Percentiles rank a stretch among this genome's conserved stretches.
phyloP scores from a whole-genome alignment of 2,329 filamentous ascomycete genomes.

The Cladophialophora exuberans region DNA sequence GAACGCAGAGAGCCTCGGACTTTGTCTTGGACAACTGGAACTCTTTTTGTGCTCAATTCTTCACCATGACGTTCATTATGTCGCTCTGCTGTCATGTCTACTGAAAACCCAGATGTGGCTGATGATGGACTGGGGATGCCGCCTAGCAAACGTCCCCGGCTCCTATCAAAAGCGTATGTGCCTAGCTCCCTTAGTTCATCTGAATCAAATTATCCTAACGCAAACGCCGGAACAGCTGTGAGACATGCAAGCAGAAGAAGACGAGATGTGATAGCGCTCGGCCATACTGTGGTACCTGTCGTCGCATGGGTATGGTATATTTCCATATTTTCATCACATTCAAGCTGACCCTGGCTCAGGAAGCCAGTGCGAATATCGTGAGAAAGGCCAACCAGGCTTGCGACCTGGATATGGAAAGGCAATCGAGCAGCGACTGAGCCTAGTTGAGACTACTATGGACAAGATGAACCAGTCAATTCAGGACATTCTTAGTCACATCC shows the following conservation, averaged over 20 bases:
- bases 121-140: neutral
- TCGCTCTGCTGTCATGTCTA: neutral
- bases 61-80: neutral
- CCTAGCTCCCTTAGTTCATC: neutral
- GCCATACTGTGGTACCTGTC: conserved; percentile 15
- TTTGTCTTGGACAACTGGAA: neutral
- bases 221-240: neutral
- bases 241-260: conserved; percentile 21
- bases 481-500: conserved; percentile 10
- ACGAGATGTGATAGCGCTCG: conserved; percentile 16
- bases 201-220: neutral
- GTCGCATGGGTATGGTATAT: conserved; percentile 10
- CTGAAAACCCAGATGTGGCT: neutral
- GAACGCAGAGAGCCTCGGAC: neutral
- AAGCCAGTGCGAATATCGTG: conserved; percentile 8
- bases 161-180: conserved; percentile 19
- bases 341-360: conserved; percentile 3
- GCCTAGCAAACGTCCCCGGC: conserved; percentile 13
- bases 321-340: neutral
- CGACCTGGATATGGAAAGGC: conserved; percentile 16
- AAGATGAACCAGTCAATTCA: conserved; percentile 21
- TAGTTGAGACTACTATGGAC: conserved; percentile 11
- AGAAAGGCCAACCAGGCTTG: conserved; percentile 18
- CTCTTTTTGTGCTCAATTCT: neutral
- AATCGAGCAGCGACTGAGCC: conserved; percentile 10